Conservation (phyloP, 164 flowering plant species). For the Sextonia rubra region DNA sequence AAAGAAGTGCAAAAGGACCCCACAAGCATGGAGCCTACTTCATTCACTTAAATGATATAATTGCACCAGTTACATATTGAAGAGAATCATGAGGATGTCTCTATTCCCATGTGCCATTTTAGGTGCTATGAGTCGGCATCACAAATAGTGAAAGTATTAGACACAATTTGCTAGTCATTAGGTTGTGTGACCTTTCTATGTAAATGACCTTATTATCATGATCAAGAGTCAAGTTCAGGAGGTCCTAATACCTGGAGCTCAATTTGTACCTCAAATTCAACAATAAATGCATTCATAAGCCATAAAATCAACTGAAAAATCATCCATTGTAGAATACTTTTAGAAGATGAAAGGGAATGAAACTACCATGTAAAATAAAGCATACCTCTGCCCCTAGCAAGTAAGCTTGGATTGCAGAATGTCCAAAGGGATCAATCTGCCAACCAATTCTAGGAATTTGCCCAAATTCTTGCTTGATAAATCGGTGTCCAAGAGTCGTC, state of each 20-base stretch:
- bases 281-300: background rate
- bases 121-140: too few relatives aligned
- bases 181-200: background rate
- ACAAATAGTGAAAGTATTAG: too few relatives aligned
- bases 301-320: background rate
- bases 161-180: too few relatives aligned
- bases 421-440: constrained; percentile 99
- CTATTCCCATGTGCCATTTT: too few relatives aligned
- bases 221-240: background rate
- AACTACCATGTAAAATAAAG: background rate
- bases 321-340: too few relatives aligned
- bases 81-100: too few relatives aligned
- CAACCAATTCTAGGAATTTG: constrained; percentile 81
- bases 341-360: background rate
- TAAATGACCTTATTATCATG: background rate
- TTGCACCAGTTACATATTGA: too few relatives aligned
- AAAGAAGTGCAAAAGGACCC: too few relatives aligned
- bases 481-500: constrained; percentile 79
- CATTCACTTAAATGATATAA: too few relatives aligned
- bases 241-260: background rate
- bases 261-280: background rate
- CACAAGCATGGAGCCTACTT: too few relatives aligned
- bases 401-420: constrained; percentile 92
- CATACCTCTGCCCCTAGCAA: constrained; percentile 83
- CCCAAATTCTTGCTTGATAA: constrained; percentile 53